Percentiles rank a stretch among this genome's conserved stretches.
These are phyloP conservation scores for Aspergillus fischeri DNA, from an alignment of 2,329 filamentous ascomycete species.

Conservation along the genomic window DNA sequence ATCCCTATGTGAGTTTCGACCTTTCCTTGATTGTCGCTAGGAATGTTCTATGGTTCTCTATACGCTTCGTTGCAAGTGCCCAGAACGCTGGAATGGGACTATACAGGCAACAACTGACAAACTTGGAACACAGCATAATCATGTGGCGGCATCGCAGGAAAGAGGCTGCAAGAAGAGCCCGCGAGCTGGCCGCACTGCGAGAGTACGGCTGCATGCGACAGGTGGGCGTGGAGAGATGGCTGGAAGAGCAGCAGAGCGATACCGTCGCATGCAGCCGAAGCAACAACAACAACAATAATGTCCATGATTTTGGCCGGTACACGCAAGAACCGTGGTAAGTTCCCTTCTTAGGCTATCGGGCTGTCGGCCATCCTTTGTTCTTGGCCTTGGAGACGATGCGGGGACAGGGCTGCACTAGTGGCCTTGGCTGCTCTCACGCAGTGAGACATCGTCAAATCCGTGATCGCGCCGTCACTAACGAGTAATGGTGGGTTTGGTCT, in stretches of 20 bases:
- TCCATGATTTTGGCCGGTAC: constrained; percentile 15
- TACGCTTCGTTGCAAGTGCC: background rate
- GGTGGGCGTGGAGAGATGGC: constrained; percentile 25
- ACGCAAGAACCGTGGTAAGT: constrained; percentile 28
- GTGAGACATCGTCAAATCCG: background rate
- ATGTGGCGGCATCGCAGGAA: constrained; percentile 21
- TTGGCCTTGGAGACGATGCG: constrained; percentile 18
- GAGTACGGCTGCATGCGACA: constrained; percentile 10
- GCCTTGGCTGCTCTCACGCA: constrained; percentile 10
- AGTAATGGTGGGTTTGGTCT: constrained; percentile 8
- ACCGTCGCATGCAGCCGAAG: background rate
- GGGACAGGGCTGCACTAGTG: constrained; percentile 17
- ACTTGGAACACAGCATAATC: constrained; percentile 15
- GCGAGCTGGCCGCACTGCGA: constrained; percentile 11
- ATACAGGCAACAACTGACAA: background rate
- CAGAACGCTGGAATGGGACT: background rate
- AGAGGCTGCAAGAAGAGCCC: constrained; percentile 8
- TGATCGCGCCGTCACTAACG: background rate
- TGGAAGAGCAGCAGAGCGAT: constrained; percentile 17
- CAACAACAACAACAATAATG: constrained; percentile 1
- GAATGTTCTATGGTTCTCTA: constrained; percentile 16
- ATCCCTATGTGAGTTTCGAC: constrained; percentile 26
- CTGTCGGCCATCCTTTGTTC: constrained; percentile 1
- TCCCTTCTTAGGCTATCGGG: background rate
- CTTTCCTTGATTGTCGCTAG: background rate